Conservation (phyloP, 2,329 filamentous ascomycete genomes). For the Ceratocystis diversiconidia region DNA sequence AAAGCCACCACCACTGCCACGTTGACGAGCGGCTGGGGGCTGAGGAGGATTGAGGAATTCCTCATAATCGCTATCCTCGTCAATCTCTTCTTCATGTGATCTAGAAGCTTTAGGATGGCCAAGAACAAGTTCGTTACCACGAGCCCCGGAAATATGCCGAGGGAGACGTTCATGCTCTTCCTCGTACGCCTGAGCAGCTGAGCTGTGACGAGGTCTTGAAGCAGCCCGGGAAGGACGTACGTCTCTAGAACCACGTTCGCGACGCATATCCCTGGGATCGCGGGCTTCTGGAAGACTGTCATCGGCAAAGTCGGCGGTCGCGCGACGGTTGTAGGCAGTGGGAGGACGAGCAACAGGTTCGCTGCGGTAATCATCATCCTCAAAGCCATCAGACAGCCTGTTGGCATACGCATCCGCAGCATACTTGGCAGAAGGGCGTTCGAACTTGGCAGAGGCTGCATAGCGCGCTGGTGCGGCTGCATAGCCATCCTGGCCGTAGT, state of each 20-base stretch:
- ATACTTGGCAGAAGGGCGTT: slow-evolving; percentile 12
- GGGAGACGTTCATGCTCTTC: slow-evolving; percentile 1
- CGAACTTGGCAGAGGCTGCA: slow-evolving; percentile 11
- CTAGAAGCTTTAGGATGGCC: not conserved
- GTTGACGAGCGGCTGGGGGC: not conserved
- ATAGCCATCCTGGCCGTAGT: slow-evolving; percentile 7
- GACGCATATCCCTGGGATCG: not conserved
- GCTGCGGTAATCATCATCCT: slow-evolving; percentile 7
- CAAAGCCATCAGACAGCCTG: slow-evolving; percentile 3
- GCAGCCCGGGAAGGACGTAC: slow-evolving; percentile 8
- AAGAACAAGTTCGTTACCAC: slow-evolving; percentile 15
- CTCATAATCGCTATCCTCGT: slow-evolving; percentile 14
- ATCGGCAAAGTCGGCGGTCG: not conserved
- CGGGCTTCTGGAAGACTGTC: not conserved
- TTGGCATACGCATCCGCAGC: slow-evolving; percentile 7
- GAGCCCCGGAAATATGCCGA: slow-evolving; percentile 3
- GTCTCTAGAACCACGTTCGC: not conserved
- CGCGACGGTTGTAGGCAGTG: slow-evolving; percentile 8
- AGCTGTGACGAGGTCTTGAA: slow-evolving; percentile 9
- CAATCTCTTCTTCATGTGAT: slow-evolving; percentile 13
- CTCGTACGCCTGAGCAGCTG: slow-evolving; percentile 5
- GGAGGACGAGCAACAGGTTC: slow-evolving; percentile 9
- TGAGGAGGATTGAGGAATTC: not conserved
- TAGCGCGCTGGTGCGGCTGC: slow-evolving; percentile 7
- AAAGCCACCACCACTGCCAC: slow-evolving; percentile 6